Base-by-base conservation (phyloP, 2,329 filamentous ascomycete species). In the Emmonsiellopsis sp. region DNA sequence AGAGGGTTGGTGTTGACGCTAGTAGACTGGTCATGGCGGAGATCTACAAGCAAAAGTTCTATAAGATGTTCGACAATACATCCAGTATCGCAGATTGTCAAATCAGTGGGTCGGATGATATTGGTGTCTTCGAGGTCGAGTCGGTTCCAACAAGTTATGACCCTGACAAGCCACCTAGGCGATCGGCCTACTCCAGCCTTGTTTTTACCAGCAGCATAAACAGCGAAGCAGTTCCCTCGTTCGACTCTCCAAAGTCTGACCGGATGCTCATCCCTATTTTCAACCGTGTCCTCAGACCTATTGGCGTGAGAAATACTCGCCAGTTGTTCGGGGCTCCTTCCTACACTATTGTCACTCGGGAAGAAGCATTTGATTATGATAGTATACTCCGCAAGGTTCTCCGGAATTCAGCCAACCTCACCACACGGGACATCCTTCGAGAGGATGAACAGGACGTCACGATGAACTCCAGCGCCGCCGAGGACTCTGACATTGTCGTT, bases 1-100 rank as follows among this genome's bases (percentile, higher is more conserved):
- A 75, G 57, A 80, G 79, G 60, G 73, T 80, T 53, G 62, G 65
- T 40, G 67, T 63, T 61, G 72, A 64, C 62, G 82, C 79, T 56
- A 73, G 53, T 66, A 76, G 49, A 78, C 84, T 96, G n/a, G 83
- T 95, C 65, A 84, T 85, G 11, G 85, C 83, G 1, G 93, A 98
- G 63, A 83, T 94, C 50, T 95, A 89, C 67, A 86, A 83, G 61
- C 77, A 83, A 60, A 89, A 85, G 61, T 91, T 96, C 69, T 97
- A 91, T 76, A 92, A 90, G 65, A 79, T 89, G 49, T 90, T 93
- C 59, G 81, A 89, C 26, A 87, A 96, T 62, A 73, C 73, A 7
- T 77, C 78, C 32, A 73, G 76, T 7, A 83, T 91, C 8, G 83
- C 83, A 0, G 90, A 95, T 53, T 82, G 84, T 47, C 73, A 73